These are phyloP conservation scores for Pythium sp. DNA, from an alignment of 352 stramenopile species.

Conservation along the genomic window DNA sequence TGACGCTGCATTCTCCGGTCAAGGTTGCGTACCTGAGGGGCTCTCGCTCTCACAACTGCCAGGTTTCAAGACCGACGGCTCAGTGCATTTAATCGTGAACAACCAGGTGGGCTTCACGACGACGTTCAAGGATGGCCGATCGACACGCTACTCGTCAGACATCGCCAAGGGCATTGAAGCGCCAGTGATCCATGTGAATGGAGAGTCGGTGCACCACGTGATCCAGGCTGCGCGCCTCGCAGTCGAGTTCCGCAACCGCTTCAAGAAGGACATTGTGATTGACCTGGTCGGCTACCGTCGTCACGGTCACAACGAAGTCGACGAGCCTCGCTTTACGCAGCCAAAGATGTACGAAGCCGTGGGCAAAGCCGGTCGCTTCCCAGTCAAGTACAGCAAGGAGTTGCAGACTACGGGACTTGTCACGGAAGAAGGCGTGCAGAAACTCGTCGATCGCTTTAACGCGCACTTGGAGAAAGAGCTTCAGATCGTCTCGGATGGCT, in stretches of 20 bases:
- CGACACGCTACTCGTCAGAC: conserved; percentile 83
- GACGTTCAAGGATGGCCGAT: conserved; percentile 72
- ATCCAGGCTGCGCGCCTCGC: conserved; percentile 73
- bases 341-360: conserved; percentile 86
- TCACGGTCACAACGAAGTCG: conserved; percentile 89
- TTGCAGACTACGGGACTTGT: conserved; percentile 57
- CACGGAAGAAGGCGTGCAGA: conserved; percentile 49
- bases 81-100: conserved; percentile 87
- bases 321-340: conserved; percentile 88
- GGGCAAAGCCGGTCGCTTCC: conserved; percentile 58
- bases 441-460: conserved; percentile 55
- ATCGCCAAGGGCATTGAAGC: conserved; percentile 81
- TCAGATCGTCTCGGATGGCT: conserved; percentile 46
- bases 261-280: conserved; percentile 86
- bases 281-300: conserved; percentile 83
- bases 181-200: conserved; percentile 88
- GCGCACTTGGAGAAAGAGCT: conserved; percentile 69
- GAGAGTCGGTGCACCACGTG: conserved; percentile 74
- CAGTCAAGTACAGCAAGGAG: conserved; percentile 67
- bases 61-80: conserved; percentile 71
- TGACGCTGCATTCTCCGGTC: conserved; percentile 83
- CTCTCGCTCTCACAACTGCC: conserved; percentile 76
- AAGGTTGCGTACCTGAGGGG: conserved; percentile 80
- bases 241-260: conserved; percentile 78
- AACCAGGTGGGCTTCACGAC: conserved; percentile 91